Conservation (phyloP, 257 asterid species). For the Gardenia jasminoides region DNA sequence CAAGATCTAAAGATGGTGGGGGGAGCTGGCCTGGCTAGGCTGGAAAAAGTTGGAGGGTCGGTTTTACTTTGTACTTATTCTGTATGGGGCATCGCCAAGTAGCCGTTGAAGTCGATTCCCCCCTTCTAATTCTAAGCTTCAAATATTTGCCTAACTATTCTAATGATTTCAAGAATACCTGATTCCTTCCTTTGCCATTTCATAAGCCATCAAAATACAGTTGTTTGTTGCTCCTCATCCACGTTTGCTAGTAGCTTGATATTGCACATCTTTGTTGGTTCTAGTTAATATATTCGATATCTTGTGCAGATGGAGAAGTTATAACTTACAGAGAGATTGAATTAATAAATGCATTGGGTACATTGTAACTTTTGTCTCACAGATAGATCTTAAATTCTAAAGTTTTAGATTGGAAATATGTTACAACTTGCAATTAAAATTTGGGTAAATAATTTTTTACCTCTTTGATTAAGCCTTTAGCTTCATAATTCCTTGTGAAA, state of each 20-base stretch:
- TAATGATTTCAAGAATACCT: neutral
- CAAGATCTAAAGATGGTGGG: slow-evolving; percentile 15
- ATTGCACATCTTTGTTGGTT: slow-evolving; percentile 11
- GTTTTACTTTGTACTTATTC: slow-evolving; percentile 26
- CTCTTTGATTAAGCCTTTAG: too few species aligned
- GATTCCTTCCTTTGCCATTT: slow-evolving; percentile 13
- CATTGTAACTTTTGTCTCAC: too few species aligned
- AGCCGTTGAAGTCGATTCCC: slow-evolving; percentile 29
- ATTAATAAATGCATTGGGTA: neutral
- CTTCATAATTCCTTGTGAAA: too few species aligned
- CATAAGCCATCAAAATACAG: slow-evolving; percentile 1
- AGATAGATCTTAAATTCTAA: too few species aligned
- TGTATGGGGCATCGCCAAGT: slow-evolving; percentile 21
- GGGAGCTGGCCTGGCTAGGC: slow-evolving; percentile 22
- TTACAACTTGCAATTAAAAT: too few species aligned
- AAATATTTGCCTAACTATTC: slow-evolving; percentile 6
- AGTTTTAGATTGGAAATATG: too few species aligned
- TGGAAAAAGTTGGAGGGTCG: slow-evolving; percentile 32
- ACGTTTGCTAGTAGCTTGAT: neutral
- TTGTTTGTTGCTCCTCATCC: neutral
- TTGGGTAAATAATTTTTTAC: too few species aligned
- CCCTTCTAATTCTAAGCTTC: slow-evolving; percentile 16
- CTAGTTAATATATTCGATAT: neutral
- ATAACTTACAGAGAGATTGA: too few species aligned
- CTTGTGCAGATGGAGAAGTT: neutral